Evolutionary conservation across 768 basidiomycete species (phyloP), one percentile per base, ranked within the genome.

Genomic region (Russula lepida): DNA sequence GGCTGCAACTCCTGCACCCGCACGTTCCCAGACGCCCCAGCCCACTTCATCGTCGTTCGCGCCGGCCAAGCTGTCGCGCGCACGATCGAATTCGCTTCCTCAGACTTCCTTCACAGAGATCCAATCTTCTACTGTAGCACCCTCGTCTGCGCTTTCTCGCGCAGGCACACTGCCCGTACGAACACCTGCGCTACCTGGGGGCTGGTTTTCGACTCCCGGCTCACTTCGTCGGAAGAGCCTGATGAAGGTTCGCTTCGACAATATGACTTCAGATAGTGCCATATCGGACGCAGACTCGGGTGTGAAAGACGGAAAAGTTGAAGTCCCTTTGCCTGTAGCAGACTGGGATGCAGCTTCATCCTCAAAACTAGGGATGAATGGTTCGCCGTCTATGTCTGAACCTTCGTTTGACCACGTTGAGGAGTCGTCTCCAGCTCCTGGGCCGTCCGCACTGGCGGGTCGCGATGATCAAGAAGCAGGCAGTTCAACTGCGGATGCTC

Each of bases 191-290:
- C 79, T 78, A 25, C 77, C 77, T 25, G 76, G 77, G 12, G 74
- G 70, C 52, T 78, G 77, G 76, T 50, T 79, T 49, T 71, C 74
- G 2, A 87, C 88, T 15, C 85, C 87, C 3, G 77, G 76, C 33
- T 66, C 68, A 9, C 59, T 68, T 50, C 63, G 69, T 62, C 72
- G 78, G 66, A 88, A 83, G 69, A 83, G 81, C 62, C 74, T 84
- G 27, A 70, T 84, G 63, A 87, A 86, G 69, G 89, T 92, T 56
- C 83, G 89, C 44, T 91, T 91, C 66, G 83, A 89, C 64, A 75
- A 78, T 65, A 43, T 67, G 13, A 11, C 68, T 56, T 74, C 66
- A 66, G 73, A 69, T 70, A 70, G 66, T 27, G 63, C 70, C 0
- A 61, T 59, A 1, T 71, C 70, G 5, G 71, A 71, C 21, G 59